phyloP scores from a whole-genome alignment of 139 green algal genomes.

The Pseudopediastrum boryanum region DNA sequence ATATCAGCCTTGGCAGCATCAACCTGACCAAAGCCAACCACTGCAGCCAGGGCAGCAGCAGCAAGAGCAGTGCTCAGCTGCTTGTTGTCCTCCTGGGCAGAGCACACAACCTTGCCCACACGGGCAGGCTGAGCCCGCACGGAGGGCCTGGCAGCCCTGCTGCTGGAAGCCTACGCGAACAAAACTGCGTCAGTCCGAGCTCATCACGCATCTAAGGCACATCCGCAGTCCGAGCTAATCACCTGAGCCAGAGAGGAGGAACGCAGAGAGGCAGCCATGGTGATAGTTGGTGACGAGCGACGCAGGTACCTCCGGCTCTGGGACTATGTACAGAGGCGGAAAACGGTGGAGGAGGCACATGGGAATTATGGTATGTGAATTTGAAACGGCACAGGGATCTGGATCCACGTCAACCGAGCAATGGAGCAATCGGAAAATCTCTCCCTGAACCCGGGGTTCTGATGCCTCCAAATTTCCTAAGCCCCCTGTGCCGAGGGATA shows the following conservation, averaged over 20 bases:
- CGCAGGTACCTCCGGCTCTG: too few relatives aligned
- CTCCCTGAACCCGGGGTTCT: too few relatives aligned
- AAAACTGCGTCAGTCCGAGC: neutral
- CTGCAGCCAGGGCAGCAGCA: conserved; percentile 69
- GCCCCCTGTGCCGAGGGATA: too few relatives aligned
- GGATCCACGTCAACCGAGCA: too few relatives aligned
- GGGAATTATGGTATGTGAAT: too few relatives aligned
- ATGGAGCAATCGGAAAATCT: too few relatives aligned
- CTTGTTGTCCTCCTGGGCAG: conserved; percentile 46
- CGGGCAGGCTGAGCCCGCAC: conserved; percentile 23
- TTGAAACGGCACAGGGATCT: too few relatives aligned
- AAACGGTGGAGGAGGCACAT: too few relatives aligned
- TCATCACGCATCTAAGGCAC: neutral
- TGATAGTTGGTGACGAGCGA: conserved; percentile 6
- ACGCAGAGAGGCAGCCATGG: conserved; percentile 27
- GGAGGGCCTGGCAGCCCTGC: conserved; percentile 8
- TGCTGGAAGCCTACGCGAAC: conserved; percentile 15
- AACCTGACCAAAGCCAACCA: conserved; percentile 68
- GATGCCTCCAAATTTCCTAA: too few relatives aligned
- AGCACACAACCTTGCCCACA: conserved; percentile 41
- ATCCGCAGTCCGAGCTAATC: neutral
- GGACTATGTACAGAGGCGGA: too few relatives aligned
- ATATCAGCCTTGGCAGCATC: conserved; percentile 90
- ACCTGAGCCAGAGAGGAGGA: conserved; percentile 15
- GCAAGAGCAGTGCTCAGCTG: conserved; percentile 57